Evolutionary conservation across 2,329 filamentous ascomycete species (phyloP).

Genomic region (Akanthomyces uredinophilus): DNA sequence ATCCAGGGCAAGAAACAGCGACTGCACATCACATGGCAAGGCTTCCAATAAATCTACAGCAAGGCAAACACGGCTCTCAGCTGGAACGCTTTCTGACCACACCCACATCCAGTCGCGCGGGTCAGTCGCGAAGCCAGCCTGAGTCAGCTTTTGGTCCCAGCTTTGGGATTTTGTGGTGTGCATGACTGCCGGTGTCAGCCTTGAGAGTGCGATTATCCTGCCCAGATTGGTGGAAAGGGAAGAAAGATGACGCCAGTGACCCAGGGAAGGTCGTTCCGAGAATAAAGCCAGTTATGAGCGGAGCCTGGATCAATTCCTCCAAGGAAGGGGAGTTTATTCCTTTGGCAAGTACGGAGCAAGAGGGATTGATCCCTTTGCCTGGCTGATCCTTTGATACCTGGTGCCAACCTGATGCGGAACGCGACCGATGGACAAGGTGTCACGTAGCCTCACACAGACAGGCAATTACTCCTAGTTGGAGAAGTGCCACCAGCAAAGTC

Average conservation of each 20-base stretch:
- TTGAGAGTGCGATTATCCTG: not conserved
- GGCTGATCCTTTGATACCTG: not conserved
- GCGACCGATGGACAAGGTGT: slow-evolving; percentile 1
- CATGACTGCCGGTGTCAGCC: slow-evolving; percentile 6
- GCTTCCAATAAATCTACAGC: not conserved
- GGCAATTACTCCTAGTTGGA: not conserved
- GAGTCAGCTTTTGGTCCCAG: slow-evolving; percentile 6
- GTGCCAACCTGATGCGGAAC: not conserved
- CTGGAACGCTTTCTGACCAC: slow-evolving; percentile 6
- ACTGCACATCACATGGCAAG: not conserved
- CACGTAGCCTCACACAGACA: slow-evolving; percentile 10
- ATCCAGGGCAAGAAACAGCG: not conserved
- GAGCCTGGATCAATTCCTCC: not conserved
- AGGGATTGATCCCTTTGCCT: not conserved
- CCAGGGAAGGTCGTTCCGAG: not conserved
- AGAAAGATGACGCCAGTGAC: not conserved
- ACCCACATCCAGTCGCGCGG: not conserved
- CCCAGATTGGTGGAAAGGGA: not conserved
- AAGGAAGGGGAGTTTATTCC: not conserved
- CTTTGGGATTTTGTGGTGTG: not conserved
- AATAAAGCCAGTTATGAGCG: not conserved
- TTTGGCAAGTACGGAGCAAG: not conserved
- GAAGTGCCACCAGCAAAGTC: not conserved
- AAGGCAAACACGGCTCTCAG: not conserved
- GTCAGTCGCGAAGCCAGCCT: not conserved